These are phyloP conservation scores for Peronospora farinosa DNA, from an alignment of 352 stramenopile genomes.

Conservation along the genomic window DNA sequence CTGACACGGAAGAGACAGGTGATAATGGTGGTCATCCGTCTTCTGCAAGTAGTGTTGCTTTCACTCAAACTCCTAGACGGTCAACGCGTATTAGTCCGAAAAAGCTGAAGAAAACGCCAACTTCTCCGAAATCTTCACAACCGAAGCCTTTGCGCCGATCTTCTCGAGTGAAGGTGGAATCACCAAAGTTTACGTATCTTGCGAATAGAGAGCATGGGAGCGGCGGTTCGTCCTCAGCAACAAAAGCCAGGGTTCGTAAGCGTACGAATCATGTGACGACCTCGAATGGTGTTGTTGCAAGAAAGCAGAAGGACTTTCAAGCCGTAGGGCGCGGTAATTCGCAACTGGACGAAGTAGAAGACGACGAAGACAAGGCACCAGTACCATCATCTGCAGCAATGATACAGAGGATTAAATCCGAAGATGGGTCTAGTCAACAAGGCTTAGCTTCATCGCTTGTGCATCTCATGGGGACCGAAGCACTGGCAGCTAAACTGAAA, in stretches of 20 bases:
- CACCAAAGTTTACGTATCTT: constrained; percentile 5
- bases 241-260: constrained; percentile 13
- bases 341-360: constrained; percentile 1
- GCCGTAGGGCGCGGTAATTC: not conserved
- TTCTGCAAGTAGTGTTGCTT: not conserved
- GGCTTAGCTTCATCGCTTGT: constrained; percentile 3
- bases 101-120: constrained; percentile 3
- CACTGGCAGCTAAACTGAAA: constrained; percentile 25
- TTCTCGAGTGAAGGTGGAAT: constrained; percentile 11
- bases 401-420: not conserved
- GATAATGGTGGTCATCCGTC: not conserved
- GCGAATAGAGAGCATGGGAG: not conserved
- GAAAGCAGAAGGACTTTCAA: constrained; percentile 13
- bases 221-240: not conserved
- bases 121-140: not conserved
- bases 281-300: constrained; percentile 5
- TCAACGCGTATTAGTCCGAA: constrained; percentile 8
- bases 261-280: constrained; percentile 10
- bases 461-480: constrained; percentile 29
- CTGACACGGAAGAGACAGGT: not conserved
- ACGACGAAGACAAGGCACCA: constrained; percentile 2
- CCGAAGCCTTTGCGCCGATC: constrained; percentile 12
- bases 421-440: not conserved
- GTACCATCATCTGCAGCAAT: not conserved
- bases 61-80: constrained; percentile 6